Evolutionary conservation across 1,284 basidiomycete genomes (phyloP).

Genomic region (Inonotus hispidus): DNA sequence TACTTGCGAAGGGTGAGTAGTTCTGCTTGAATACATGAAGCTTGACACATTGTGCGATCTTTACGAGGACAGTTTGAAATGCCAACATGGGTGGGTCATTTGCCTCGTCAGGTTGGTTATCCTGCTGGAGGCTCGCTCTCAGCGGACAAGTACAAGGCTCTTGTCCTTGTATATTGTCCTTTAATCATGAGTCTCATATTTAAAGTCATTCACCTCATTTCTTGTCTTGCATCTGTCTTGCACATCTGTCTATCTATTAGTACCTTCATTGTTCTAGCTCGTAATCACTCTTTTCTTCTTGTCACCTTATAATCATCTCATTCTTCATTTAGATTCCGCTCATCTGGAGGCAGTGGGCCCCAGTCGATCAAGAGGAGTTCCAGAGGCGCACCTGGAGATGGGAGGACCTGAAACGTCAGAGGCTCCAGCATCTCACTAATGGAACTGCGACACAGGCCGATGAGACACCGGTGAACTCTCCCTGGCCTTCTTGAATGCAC

Average conservation of each 20-base stretch:
- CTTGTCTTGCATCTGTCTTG: too few relatives aligned
- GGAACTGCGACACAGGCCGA: too few relatives aligned
- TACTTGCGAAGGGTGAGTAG: neutral
- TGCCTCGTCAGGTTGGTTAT: slow-evolving; percentile 9
- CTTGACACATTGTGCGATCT: too few relatives aligned
- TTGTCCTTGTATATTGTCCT: neutral
- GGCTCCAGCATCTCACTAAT: too few relatives aligned
- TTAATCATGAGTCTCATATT: slow-evolving; percentile 5
- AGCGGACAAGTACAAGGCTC: slow-evolving; percentile 11
- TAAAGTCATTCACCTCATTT: too few relatives aligned
- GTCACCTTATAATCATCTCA: too few relatives aligned
- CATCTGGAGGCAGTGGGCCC: slow-evolving; percentile 19
- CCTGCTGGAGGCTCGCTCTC: slow-evolving; percentile 6
- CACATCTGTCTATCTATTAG: too few relatives aligned
- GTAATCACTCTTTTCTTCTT: too few relatives aligned
- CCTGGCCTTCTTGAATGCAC: too few relatives aligned
- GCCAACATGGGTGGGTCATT: slow-evolving; percentile 7
- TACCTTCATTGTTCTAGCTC: too few relatives aligned
- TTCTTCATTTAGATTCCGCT: slow-evolving; percentile 10
- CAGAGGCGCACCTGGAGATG: neutral
- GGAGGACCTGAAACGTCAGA: neutral
- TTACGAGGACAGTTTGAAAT: slow-evolving; percentile 19
- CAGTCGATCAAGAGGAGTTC: slow-evolving; percentile 11
- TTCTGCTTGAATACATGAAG: neutral
- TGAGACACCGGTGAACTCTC: too few relatives aligned